Conservation (phyloP, 1,284 basidiomycete species). For the Moesziomyces sp. region DNA sequence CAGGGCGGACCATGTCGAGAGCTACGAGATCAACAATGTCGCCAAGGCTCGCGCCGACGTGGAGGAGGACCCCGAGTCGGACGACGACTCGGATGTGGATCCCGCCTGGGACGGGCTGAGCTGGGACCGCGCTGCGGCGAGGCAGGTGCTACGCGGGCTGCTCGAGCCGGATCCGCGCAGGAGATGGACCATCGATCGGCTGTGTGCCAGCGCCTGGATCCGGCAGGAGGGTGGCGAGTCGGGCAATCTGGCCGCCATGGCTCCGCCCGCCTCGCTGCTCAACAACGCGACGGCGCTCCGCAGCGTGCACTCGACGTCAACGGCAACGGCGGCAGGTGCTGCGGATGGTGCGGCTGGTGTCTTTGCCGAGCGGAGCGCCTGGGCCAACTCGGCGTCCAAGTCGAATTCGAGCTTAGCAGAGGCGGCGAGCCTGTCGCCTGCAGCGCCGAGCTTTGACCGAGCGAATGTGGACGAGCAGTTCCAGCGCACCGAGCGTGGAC, state of each 20-base stretch:
- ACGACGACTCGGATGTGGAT: conserved; percentile 48
- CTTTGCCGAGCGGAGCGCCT: conserved; percentile 5
- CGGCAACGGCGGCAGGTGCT: conserved; percentile 1
- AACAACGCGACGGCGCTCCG: background rate
- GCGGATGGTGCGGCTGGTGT: conserved; percentile 1
- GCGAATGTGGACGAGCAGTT: conserved; percentile 16
- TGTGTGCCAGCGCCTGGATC: conserved; percentile 43
- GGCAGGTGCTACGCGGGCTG: conserved; percentile 52
- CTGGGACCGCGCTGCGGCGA: conserved; percentile 52
- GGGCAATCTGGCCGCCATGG: background rate
- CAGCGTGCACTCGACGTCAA: conserved; percentile 1
- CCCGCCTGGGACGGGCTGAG: conserved; percentile 52
- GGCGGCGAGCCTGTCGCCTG: background rate
- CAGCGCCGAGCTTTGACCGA: conserved; percentile 12
- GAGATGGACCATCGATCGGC: conserved; percentile 56
- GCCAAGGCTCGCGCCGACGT: conserved; percentile 47
- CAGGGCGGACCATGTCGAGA: conserved; percentile 33
- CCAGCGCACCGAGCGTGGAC: conserved; percentile 18
- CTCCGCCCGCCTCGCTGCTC: background rate
- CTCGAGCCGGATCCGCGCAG: conserved; percentile 54
- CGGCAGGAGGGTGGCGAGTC: conserved; percentile 15
- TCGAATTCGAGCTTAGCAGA: background rate
- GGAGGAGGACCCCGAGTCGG: conserved; percentile 56
- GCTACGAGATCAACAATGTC: conserved; percentile 46
- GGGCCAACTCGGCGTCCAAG: background rate